A percentile compares a stretch with the other conserved stretches of the same genome.
Evolutionary conservation across 163 green algal species (phyloP).

Genomic region (Chlamydomonas reinhardtii): DNA sequence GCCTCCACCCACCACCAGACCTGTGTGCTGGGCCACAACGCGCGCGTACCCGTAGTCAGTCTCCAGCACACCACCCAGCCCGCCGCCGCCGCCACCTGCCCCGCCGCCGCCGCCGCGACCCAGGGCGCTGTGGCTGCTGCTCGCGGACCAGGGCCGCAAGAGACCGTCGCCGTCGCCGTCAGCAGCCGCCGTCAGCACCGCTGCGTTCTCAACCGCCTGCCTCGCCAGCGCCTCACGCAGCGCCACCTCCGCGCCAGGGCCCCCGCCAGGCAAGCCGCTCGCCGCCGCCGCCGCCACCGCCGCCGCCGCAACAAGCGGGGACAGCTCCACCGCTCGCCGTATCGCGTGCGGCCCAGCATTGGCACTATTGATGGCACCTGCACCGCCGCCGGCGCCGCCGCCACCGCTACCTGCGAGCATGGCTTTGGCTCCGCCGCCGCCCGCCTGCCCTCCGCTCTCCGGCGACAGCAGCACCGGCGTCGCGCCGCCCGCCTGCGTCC

Average conservation of each 20-base stretch:
- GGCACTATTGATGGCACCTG: no score
- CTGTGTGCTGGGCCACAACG: conserved; percentile 4
- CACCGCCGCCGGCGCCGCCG: neutral
- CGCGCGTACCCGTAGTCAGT: conserved; percentile 32
- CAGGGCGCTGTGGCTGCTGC: no score
- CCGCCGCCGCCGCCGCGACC: neutral
- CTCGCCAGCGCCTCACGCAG: conserved; percentile 12
- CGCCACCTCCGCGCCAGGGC: no score
- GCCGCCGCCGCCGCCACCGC: neutral
- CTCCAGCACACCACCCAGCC: neutral
- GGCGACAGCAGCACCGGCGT: no score
- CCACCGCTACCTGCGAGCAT: neutral
- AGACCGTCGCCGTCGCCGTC: neutral
- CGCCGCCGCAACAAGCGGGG: neutral
- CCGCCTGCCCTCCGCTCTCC: no score
- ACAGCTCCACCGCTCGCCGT: conserved; percentile 4
- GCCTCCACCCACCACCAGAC: no score
- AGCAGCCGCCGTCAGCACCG: neutral
- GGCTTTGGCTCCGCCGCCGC: no score
- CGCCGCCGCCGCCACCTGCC: neutral
- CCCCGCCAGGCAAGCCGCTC: no score
- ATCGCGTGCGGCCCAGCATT: neutral
- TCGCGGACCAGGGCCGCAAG: no score
- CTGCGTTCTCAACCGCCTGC: neutral
- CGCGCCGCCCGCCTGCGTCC: no score